These are phyloP conservation scores for Plasmodium coatneyi DNA, from an alignment of 169 alveolate species.

Conservation along the genomic window DNA sequence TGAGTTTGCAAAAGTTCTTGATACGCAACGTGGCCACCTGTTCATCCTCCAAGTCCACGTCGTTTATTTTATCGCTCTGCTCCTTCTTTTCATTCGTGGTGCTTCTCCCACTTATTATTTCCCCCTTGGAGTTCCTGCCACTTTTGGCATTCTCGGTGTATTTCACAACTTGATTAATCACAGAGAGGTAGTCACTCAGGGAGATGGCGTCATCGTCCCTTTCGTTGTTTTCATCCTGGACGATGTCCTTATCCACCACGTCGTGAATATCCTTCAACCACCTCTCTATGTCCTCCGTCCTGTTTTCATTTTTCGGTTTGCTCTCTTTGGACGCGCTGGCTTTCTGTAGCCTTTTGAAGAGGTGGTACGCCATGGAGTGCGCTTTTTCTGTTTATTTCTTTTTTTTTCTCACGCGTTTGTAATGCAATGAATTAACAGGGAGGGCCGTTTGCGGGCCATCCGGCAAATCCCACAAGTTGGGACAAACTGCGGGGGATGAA, in stretches of 20 bases:
- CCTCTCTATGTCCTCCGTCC: conserved; percentile 24
- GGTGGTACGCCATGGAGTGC: conserved; percentile 51
- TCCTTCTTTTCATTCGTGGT: background rate
- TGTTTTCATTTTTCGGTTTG: conserved; percentile 27
- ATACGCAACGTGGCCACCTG: background rate
- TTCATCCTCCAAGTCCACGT: conserved; percentile 34
- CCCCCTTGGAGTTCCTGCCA: background rate
- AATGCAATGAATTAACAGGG: background rate
- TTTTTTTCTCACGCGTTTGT: background rate
- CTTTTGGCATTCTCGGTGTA: conserved; percentile 28
- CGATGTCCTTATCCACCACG: conserved; percentile 1
- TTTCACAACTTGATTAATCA: conserved; percentile 18
- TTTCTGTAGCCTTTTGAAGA: conserved; percentile 46
- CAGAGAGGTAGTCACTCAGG: conserved; percentile 10
- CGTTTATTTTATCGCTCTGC: background rate
- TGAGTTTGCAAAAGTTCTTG: conserved; percentile 40
- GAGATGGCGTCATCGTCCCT: background rate
- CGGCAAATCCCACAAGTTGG: background rate
- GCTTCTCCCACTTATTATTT: background rate
- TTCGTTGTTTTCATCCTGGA: background rate
- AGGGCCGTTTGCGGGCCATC: background rate
- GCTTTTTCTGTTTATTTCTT: background rate
- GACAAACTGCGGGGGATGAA: background rate
- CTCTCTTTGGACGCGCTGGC: conserved; percentile 39
- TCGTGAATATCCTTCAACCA: conserved; percentile 40